These are phyloP conservation scores for Trichoderma lentiforme DNA, from an alignment of 2,329 filamentous ascomycete species.

Conservation along the genomic window DNA sequence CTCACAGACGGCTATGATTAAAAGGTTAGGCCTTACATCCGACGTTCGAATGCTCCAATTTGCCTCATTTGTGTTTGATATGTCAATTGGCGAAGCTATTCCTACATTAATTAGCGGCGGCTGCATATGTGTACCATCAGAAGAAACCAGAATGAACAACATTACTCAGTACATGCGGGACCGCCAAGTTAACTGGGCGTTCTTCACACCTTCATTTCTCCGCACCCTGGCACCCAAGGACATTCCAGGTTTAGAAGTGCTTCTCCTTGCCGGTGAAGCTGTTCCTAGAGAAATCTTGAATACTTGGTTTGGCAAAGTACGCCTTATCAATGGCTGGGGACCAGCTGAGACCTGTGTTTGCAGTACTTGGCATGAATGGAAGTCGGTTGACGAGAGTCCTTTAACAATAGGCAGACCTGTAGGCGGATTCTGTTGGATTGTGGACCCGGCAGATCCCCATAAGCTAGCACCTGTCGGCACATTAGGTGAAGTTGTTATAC, in stretches of 20 bases:
- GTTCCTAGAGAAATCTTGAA: background rate
- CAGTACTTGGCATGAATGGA: background rate
- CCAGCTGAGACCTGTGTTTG: slow-evolving; percentile 14
- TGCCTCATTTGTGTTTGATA: slow-evolving; percentile 15
- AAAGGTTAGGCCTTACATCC: background rate
- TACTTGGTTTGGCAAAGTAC: slow-evolving; percentile 7
- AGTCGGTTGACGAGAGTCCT: background rate
- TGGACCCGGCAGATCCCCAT: background rate
- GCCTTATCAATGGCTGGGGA: background rate
- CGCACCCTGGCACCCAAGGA: background rate
- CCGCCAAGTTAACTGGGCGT: background rate
- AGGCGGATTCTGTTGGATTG: slow-evolving; percentile 15
- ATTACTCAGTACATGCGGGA: background rate
- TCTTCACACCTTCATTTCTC: slow-evolving; percentile 1
- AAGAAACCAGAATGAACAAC: slow-evolving; percentile 6
- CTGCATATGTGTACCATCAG: background rate
- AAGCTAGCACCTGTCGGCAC: slow-evolving; percentile 10
- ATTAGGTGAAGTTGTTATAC: slow-evolving; percentile 2
- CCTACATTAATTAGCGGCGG: background rate
- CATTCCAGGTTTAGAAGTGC: background rate
- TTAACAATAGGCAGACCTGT: background rate
- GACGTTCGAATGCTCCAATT: slow-evolving; percentile 9
- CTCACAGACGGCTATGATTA: background rate
- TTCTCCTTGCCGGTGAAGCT: slow-evolving; percentile 5
- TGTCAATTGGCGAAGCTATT: slow-evolving; percentile 5